Base-by-base conservation (phyloP, 768 basidiomycete species). In the Boletus fagicola region DNA sequence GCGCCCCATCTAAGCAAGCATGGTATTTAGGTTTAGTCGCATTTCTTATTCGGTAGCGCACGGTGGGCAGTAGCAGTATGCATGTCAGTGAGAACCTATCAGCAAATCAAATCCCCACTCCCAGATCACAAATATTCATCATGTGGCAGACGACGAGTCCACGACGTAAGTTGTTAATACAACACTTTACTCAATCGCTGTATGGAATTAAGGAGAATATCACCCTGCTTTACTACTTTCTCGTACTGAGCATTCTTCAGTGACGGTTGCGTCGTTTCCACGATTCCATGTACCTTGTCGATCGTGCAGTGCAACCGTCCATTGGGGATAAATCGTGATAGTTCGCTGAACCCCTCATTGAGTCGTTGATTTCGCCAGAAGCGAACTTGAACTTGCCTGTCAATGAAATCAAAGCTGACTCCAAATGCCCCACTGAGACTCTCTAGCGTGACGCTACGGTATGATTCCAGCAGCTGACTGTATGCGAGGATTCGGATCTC, bases 401-500 rank as follows among this genome's bases (percentile, higher is more conserved):
- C 95, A 38, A 98, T 84, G 67, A 94, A 98, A 9, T 86, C 86
- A 28, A 87, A 81, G 45, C 85, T 85, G 36, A 98, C 95, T 24
- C 96, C 96, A 61, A 98, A 98, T 22, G 94, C 92, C 1, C 80
- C 75, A 49, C 85, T 82, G 61, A 98, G 81, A 64, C 90, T 92
- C 51, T 94, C 88, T 22, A 99, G 77, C 1, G 96, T 98, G 44
- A 98, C 79, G 54, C 87, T 90, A 39, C 88, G 82, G 71, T 98
- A 99, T 12, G 83, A 86, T 70, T 98, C 92, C n/a, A 99, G 78
- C 5, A 98, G 79, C 66, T 98, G 96, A 28, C 80, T 76, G 74
- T 97, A 98, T 1, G 95, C 94, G 20, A 90, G 84, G 62, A 98
- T 94, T 35, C 97, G 87, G 91, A 98, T 94, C 73, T 98, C 96